Evolutionary conservation across 2,329 filamentous ascomycete species (phyloP).

Genomic region (Thermoascus crustaceus): DNA sequence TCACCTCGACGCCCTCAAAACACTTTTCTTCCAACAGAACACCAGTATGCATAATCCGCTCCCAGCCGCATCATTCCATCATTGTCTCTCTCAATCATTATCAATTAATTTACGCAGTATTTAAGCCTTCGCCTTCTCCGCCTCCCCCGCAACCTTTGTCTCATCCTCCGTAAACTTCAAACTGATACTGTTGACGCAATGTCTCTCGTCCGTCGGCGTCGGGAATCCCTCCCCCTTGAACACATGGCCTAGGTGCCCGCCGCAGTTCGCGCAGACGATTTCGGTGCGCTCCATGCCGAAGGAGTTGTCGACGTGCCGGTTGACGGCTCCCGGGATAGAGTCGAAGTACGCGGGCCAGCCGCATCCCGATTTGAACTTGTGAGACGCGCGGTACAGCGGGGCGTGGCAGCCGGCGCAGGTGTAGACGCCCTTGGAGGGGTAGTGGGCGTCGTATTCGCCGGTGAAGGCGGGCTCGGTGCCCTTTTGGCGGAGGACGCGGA

Average conservation of each 20-base stretch:
- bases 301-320: slow-evolving; percentile 64
- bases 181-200: slow-evolving; percentile 93
- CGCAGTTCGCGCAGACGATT: slow-evolving; percentile 91
- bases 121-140: slow-evolving; percentile 22
- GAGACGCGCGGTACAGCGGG: slow-evolving; percentile 82
- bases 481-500: slow-evolving; percentile 83
- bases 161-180: slow-evolving; percentile 71
- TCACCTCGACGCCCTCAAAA: too few relatives aligned
- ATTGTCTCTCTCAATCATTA: not conserved
- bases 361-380: slow-evolving; percentile 95
- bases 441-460: slow-evolving; percentile 82
- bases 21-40: slow-evolving; percentile 7
- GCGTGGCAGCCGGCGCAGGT: slow-evolving; percentile 77
- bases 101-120: too few relatives aligned
- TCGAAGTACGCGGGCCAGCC: slow-evolving; percentile 99
- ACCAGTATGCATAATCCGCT: slow-evolving; percentile 3
- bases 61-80: not conserved
- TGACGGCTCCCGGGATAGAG: slow-evolving; percentile 83
- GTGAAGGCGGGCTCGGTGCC: slow-evolving; percentile 77
- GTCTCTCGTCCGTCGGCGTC: slow-evolving; percentile 87
- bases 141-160: slow-evolving; percentile 19
- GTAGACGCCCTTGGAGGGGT: slow-evolving; percentile 68
- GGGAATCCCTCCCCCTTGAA: slow-evolving; percentile 81
- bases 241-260: slow-evolving; percentile 83
- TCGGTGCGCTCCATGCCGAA: slow-evolving; percentile 83